Conservation (phyloP, 2,329 filamentous ascomycete species). For the Dendrostoma leiphaemia region DNA sequence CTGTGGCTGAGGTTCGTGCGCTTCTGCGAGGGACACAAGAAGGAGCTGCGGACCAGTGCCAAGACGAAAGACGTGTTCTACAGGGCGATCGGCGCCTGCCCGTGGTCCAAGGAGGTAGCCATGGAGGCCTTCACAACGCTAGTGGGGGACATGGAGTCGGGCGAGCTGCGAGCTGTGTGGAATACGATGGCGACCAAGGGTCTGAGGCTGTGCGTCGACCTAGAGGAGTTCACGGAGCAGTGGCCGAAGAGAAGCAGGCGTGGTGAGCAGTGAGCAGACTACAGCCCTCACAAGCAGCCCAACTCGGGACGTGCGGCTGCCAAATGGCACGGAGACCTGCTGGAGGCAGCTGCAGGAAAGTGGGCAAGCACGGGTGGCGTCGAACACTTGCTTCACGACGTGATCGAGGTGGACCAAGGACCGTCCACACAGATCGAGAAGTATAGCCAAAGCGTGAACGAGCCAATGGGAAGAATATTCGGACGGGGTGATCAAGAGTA, state of each 20-base stretch:
- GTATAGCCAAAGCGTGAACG: too few species aligned
- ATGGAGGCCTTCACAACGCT: constrained; percentile 52
- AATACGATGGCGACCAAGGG: constrained; percentile 48
- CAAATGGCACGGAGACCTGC: too few species aligned
- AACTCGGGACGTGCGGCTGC: too few species aligned
- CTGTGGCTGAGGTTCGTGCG: constrained; percentile 52
- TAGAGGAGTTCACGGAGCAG: constrained; percentile 45
- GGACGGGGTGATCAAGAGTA: too few species aligned
- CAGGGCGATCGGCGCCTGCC: constrained; percentile 44
- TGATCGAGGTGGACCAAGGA: too few species aligned
- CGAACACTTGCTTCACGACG: too few species aligned
- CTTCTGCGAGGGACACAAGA: constrained; percentile 38
- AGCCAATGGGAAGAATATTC: too few species aligned
- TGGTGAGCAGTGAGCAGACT: too few species aligned
- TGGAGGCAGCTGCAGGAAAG: too few species aligned
- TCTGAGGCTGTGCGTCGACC: constrained; percentile 47
- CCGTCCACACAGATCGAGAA: too few species aligned
- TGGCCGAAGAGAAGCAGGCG: constrained; percentile 24
- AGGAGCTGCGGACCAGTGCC: constrained; percentile 30
- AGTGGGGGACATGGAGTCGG: constrained; percentile 41
- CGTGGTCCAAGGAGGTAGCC: constrained; percentile 47
- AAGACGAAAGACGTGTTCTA: constrained; percentile 49
- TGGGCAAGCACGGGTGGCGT: too few species aligned
- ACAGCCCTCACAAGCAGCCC: too few species aligned
- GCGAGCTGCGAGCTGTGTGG: constrained; percentile 49